Base-by-base conservation (phyloP, 208 protist genomes). In the Acanthamoeba pearcei region DNA sequence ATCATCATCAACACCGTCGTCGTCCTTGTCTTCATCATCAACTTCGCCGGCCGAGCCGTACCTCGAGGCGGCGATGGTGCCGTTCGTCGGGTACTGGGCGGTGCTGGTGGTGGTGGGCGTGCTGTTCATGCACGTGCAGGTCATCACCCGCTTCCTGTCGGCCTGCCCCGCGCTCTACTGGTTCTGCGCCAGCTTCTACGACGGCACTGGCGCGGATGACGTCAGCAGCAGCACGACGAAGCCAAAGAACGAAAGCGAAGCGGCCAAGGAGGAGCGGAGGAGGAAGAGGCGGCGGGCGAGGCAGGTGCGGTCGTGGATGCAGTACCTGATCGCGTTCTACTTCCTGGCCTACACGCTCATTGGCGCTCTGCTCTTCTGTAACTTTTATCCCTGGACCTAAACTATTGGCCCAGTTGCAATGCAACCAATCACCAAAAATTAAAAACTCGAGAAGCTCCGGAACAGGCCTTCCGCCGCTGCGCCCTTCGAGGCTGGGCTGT, bases 61-160 rank as follows among this genome's bases (percentile, higher is more conserved):
- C 24, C 66, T 80, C 9, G 72, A 38, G 22, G 32, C 62, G 5
- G 57, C 72, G 6, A 10, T 96, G 24, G 24, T 96, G 4, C 94
- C 95, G 49, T 96, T 95, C 27, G 29, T 95, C 9, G 29, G 85
- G 10, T 95, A 97, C 38, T 91, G 91, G 24, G 57, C 29, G 13
- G 38, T 91, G 2, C 35, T 97, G 0, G 49, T 78, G 8, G 5
- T 89, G 1, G 95, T 97, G 22, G 96, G 82, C 19, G 15, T 95
- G 15, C 78, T 95, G 3, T 97, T 97, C 76, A 97, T 97, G 96
- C 96, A 97, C 62, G 96, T 97, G 10, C 96, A 97, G 72, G 96
- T 97, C 3, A 94, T 97, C 13, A 97, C 96, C 5, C 66, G 96
- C 83, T 97, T 97, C 93, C 91, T 97, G 70, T 91, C 85, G n/a